Evolutionary conservation across 176 grass and related monocot genomes (phyloP), one percentile per base, ranked within the genome.

Genomic region (Musa schizocarpa): DNA sequence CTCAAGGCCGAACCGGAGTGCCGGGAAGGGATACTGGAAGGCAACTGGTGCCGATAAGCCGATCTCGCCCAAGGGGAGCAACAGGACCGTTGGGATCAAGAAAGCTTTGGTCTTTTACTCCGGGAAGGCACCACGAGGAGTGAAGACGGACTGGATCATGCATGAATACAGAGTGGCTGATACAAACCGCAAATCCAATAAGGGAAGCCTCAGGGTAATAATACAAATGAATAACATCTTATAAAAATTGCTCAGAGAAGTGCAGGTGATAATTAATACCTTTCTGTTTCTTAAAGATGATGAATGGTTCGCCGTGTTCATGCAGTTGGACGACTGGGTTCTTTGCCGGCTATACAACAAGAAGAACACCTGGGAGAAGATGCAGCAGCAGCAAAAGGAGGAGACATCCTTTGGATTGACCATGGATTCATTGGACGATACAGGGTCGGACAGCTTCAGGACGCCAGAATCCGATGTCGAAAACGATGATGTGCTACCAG

Each of bases 101-200:
- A 96, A 92, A 83, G 85, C 92, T 53, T 81, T 96, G 57, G 92
- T 96, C 0, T 96, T 96, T 52, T 96, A 96, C 81, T 76, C 80
- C 2, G 89, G 92, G 0, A 92, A 92, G 81, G 84, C 92, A 3
- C 78, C 87, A 0, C 26, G 85, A 11, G 82, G 93, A 17, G 76
- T 87, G 0, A 96, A 96, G 81, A 96, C 93, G 0, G 89, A 96
- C 8, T 96, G 93, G 93, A 96, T 96, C 83, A 92, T 96, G 93
- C 93, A 96, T 1, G 93, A 96, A 75, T 96, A 92, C 74, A 65
- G 93, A 1, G 74, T 96, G 71, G 84, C 85, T 8, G 82, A 69
- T 13, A 68, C 79, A 0, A 78, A 57, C 50, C 50, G 86, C 11
- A 74, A 79, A 23, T 66, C 65, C 76, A 86, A 57, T 50, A 89